Percentiles rank a stretch among this genome's conserved stretches.
Evolutionary conservation across 1,284 basidiomycete species (phyloP).

Genomic region (Fistulina hepatica): DNA sequence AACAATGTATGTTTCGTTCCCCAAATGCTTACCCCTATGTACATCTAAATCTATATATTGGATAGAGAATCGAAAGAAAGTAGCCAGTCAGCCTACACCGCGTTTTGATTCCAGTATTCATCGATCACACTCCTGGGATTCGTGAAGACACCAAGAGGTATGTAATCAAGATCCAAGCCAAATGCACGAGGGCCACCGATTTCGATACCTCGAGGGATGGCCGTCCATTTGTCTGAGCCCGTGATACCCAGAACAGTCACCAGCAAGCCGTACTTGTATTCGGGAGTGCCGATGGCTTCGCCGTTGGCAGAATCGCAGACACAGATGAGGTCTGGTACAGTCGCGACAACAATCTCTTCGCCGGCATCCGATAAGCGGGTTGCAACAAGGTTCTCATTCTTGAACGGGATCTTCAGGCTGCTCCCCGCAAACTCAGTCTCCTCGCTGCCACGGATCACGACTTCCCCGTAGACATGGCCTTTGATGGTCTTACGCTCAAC

Average conservation of each 20-base stretch:
- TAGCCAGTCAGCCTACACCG: too few relatives aligned
- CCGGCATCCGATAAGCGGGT: conserved; percentile 24
- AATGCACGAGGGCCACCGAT: conserved; percentile 36
- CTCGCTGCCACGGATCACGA: conserved; percentile 30
- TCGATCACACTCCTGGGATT: conserved; percentile 28
- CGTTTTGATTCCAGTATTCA: conserved; percentile 16
- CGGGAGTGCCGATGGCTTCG: conserved; percentile 37
- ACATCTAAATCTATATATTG: too few relatives aligned
- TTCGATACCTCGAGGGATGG: conserved; percentile 36
- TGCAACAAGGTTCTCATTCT: conserved; percentile 49
- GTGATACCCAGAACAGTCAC: conserved; percentile 47
- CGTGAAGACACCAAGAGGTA: conserved; percentile 24
- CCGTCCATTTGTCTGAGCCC: conserved; percentile 47
- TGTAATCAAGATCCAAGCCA: conserved; percentile 23
- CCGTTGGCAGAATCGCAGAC: conserved; percentile 48
- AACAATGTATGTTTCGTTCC: too few relatives aligned
- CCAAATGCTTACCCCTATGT: too few relatives aligned
- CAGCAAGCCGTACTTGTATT: conserved; percentile 43
- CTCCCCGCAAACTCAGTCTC: conserved; percentile 21
- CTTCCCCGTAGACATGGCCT: conserved; percentile 40
- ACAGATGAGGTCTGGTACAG: conserved; percentile 50
- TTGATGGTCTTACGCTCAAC: conserved; percentile 35
- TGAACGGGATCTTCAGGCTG: conserved; percentile 42
- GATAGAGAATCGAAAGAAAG: too few relatives aligned
- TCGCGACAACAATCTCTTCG: conserved; percentile 26